A percentile compares a stretch with the other conserved stretches of the same genome.
These are phyloP conservation scores for Dactylonectria macrodidyma DNA, from an alignment of 2,329 filamentous ascomycete genomes.

Conservation along the genomic window DNA sequence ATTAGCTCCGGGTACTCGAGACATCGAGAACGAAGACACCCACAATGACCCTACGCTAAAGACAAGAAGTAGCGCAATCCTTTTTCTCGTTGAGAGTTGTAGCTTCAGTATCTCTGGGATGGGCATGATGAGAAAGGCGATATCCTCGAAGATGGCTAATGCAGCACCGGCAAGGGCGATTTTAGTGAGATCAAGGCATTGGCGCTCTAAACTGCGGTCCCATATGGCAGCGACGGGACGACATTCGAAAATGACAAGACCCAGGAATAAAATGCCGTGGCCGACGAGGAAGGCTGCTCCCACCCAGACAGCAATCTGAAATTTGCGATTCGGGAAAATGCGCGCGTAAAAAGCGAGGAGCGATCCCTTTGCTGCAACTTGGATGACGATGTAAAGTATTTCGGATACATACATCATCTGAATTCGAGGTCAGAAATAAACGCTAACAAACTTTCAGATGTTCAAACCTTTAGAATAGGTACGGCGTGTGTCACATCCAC, in stretches of 20 bases:
- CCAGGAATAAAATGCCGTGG: conserved; percentile 1
- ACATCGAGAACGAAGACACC: not conserved
- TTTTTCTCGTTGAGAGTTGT: conserved; percentile 1
- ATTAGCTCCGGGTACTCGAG: not conserved
- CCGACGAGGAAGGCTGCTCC: not conserved
- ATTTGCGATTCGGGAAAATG: conserved; percentile 5
- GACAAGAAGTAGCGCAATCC: not conserved
- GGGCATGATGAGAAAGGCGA: conserved; percentile 11
- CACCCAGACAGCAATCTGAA: not conserved
- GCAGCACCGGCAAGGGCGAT: conserved; percentile 3
- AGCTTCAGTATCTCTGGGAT: conserved; percentile 16
- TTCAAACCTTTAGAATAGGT: conserved; percentile 3
- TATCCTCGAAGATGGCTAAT: conserved; percentile 13
- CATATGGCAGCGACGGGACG: not conserved
- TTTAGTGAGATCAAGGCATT: conserved; percentile 8
- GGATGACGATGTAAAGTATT: conserved; percentile 11
- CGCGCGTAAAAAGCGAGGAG: conserved; percentile 10
- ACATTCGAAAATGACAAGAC: conserved; percentile 12
- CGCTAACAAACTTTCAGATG: not conserved
- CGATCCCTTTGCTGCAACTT: conserved; percentile 16
- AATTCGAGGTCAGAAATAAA: not conserved
- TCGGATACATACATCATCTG: conserved; percentile 10
- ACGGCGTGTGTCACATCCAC: not conserved
- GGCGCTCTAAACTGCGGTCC: not conserved
- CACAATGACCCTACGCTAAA: not conserved